These are phyloP conservation scores for Epichloe sibirici DNA, from an alignment of 2,329 filamentous ascomycete species.

Conservation along the genomic window DNA sequence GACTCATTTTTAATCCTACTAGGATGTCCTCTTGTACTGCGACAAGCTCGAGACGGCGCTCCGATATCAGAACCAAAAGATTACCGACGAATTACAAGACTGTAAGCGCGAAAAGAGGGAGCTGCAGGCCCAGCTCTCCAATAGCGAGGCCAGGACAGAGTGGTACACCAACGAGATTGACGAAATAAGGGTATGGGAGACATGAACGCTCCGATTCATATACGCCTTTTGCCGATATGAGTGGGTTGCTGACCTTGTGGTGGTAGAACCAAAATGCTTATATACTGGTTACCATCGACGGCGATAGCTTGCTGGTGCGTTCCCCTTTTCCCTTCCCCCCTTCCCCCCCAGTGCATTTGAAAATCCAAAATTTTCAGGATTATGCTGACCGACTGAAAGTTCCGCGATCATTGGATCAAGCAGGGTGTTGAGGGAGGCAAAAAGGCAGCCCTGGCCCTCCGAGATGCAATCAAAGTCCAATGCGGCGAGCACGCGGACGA, in stretches of 20 bases:
- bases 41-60: constrained; percentile 31
- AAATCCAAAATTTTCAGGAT: background rate
- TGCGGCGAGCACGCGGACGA: constrained; percentile 32
- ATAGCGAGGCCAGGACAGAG: constrained; percentile 24
- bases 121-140: constrained; percentile 34
- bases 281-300: constrained; percentile 49
- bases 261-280: constrained; percentile 43
- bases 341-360: background rate
- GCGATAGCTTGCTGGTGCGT: constrained; percentile 46
- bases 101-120: constrained; percentile 38
- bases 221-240: background rate
- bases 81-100: constrained; percentile 30
- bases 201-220: background rate
- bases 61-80: constrained; percentile 29
- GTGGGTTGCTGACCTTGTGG: background rate
- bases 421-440: constrained; percentile 45
- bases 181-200: constrained; percentile 30
- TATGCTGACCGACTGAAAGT: constrained; percentile 27
- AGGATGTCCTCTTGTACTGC: constrained; percentile 22
- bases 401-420: constrained; percentile 41
- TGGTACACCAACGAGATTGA: constrained; percentile 27
- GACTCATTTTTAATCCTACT: background rate
- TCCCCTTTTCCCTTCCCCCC: background rate
- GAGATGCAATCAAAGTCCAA: constrained; percentile 33
- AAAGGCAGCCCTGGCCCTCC: constrained; percentile 37